Conservation (phyloP, 1,139 yeast species). For the Zygoascus hellenicus region DNA sequence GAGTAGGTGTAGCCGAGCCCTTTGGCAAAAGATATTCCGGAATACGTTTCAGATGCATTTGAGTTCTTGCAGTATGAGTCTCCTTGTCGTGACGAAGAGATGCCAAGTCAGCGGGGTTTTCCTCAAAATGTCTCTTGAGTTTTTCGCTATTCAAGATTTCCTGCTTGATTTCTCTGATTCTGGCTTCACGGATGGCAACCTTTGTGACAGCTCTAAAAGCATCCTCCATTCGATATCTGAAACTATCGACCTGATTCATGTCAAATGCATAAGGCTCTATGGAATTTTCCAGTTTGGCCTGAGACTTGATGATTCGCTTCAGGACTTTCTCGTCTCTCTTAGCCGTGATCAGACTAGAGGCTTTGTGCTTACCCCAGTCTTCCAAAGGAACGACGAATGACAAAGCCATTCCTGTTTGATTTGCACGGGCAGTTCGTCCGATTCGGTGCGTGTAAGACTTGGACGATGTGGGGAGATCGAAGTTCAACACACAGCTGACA, state of each 20-base stretch:
- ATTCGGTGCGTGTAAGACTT: constrained; percentile 89
- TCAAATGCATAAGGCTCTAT: constrained; percentile 77
- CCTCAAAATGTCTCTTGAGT: constrained; percentile 91
- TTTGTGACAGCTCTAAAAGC: constrained; percentile 93
- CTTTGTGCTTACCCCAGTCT: constrained; percentile 85
- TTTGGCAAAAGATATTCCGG: constrained; percentile 90
- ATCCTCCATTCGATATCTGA: constrained; percentile 95
- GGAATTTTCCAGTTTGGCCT: constrained; percentile 55
- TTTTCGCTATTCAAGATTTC: constrained; percentile 87
- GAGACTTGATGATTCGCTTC: constrained; percentile 69
- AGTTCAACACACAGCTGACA: constrained; percentile 93
- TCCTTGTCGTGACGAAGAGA: constrained; percentile 89
- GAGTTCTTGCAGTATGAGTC: constrained; percentile 75
- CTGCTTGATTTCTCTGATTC: constrained; percentile 81
- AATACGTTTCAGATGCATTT: constrained; percentile 80
- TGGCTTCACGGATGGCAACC: constrained; percentile 86
- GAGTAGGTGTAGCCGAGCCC: constrained; percentile 26
- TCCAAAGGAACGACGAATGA: constrained; percentile 83
- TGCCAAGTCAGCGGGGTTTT: constrained; percentile 92
- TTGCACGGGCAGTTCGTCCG: constrained; percentile 98
- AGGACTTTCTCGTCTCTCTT: constrained; percentile 84
- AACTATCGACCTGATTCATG: constrained; percentile 88
- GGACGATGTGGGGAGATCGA: constrained; percentile 88
- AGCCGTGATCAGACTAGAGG: constrained; percentile 64
- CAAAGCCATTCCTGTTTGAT: constrained; percentile 89